Evolutionary conservation across 345 rosid species (phyloP).

Genomic region (Geranium rotundifolium): DNA sequence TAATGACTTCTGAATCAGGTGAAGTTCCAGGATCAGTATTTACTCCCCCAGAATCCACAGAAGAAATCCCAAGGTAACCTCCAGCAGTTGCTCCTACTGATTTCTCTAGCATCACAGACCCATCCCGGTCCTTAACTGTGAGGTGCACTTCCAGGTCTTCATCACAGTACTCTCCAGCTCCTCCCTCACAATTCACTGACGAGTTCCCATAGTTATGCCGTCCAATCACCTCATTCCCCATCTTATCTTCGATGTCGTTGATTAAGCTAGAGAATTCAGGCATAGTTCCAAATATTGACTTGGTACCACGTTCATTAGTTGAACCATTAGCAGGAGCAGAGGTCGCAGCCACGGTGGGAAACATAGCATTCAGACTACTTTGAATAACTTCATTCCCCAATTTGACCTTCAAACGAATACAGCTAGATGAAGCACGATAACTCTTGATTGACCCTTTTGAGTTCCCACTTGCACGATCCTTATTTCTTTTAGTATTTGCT

Average conservation of each 20-base stretch:
- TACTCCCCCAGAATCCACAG: slow-evolving; percentile 25
- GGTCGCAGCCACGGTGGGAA: slow-evolving; percentile 28
- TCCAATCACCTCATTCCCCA: slow-evolving; percentile 20
- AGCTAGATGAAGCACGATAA: slow-evolving; percentile 23
- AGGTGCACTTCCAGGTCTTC: not conserved
- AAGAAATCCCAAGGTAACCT: slow-evolving; percentile 19
- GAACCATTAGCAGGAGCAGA: slow-evolving; percentile 21
- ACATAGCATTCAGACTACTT: slow-evolving; percentile 22
- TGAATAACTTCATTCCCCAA: slow-evolving; percentile 49
- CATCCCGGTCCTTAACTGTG: slow-evolving; percentile 17
- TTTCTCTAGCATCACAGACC: slow-evolving; percentile 22
- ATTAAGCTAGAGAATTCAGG: not conserved
- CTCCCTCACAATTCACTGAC: slow-evolving; percentile 15
- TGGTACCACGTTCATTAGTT: slow-evolving; percentile 11
- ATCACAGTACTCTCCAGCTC: slow-evolving; percentile 10
- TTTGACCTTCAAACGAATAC: slow-evolving; percentile 74
- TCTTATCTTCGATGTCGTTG: slow-evolving; percentile 17
- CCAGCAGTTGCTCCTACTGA: slow-evolving; percentile 31
- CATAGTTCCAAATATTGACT: slow-evolving; percentile 1
- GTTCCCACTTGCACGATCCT: slow-evolving; percentile 17
- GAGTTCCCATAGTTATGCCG: slow-evolving; percentile 22
- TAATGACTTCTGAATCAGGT: slow-evolving; percentile 97
- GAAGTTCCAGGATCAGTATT: slow-evolving; percentile 72
- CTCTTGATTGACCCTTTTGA: slow-evolving; percentile 26
- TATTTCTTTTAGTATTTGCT: slow-evolving; percentile 27